These are phyloP conservation scores for Linnemannia schmuckeri DNA, from an alignment of 192 early-diverging fungal genomes.

Conservation along the genomic window DNA sequence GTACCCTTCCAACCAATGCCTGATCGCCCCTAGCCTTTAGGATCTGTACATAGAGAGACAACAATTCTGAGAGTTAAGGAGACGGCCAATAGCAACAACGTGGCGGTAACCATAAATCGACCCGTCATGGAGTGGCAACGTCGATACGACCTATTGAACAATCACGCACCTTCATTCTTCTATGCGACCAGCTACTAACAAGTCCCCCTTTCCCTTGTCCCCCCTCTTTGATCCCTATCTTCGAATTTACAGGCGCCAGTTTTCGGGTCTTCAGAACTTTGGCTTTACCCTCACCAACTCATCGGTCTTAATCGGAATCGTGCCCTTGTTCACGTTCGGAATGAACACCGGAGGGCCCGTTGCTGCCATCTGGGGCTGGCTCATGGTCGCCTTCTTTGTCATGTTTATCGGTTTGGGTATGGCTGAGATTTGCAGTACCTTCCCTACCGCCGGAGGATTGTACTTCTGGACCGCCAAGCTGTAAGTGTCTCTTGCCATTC, in stretches of 20 bases:
- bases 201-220: background rate
- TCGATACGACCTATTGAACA: background rate
- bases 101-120: background rate
- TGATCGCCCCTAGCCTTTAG: background rate
- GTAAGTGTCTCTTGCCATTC: background rate
- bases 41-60: background rate
- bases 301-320: constrained; percentile 26
- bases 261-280: constrained; percentile 35
- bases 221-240: background rate
- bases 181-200: background rate
- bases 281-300: constrained; percentile 34
- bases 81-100: too few species aligned
- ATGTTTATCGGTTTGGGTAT: constrained; percentile 58
- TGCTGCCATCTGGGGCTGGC: constrained; percentile 63
- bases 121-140: background rate
- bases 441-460: constrained; percentile 58
- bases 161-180: background rate
- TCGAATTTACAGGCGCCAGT: constrained; percentile 16
- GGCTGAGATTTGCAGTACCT: constrained; percentile 65
- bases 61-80: background rate
- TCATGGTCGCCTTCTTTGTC: constrained; percentile 58
- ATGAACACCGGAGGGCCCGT: constrained; percentile 60
- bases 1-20: background rate
- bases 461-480: constrained; percentile 40
- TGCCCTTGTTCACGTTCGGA: constrained; percentile 53